These are phyloP conservation scores for Thyridium curvatum DNA, from an alignment of 2,329 filamentous ascomycete species.

Conservation along the genomic window DNA sequence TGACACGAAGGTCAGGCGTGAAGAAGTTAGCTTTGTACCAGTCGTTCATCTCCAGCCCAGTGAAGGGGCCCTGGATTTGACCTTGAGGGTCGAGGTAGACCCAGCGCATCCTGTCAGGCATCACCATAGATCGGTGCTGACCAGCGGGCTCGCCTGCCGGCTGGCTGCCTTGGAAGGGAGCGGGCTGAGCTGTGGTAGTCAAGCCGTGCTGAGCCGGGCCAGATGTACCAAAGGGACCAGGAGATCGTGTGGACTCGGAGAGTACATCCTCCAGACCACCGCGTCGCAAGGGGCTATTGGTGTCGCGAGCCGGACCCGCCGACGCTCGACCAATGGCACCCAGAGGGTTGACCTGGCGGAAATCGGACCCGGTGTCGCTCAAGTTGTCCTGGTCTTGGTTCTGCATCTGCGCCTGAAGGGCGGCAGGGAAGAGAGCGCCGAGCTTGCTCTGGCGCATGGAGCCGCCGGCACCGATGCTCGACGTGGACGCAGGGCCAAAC, in stretches of 20 bases:
- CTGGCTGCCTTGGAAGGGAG: slow-evolving; percentile 14
- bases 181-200: slow-evolving; percentile 21
- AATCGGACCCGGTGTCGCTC: slow-evolving; percentile 51
- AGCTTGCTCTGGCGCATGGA: slow-evolving; percentile 75
- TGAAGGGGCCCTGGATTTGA: slow-evolving; percentile 88
- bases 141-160: slow-evolving; percentile 4
- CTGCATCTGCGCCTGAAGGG: slow-evolving; percentile 90
- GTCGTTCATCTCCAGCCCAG: slow-evolving; percentile 97
- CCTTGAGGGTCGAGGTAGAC: slow-evolving; percentile 95
- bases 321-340: slow-evolving; percentile 61
- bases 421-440: slow-evolving; percentile 77
- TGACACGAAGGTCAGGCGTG: slow-evolving; percentile 87
- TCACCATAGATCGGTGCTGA: slow-evolving; percentile 87
- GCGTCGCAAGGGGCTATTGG: slow-evolving; percentile 51
- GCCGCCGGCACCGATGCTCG: slow-evolving; percentile 41
- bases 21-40: slow-evolving; percentile 99
- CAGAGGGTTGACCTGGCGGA: slow-evolving; percentile 55
- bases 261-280: slow-evolving; percentile 12
- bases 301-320: slow-evolving; percentile 48
- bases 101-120: slow-evolving; percentile 99
- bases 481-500: slow-evolving; percentile 50
- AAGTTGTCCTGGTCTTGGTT: slow-evolving; percentile 57
- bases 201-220: slow-evolving; percentile 29
- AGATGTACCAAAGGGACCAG: slow-evolving; percentile 26
- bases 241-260: too few relatives aligned